Evolutionary conservation across 495 filamentous ascomycete species (phyloP).

Genomic region (Aspergillus ostianus): DNA sequence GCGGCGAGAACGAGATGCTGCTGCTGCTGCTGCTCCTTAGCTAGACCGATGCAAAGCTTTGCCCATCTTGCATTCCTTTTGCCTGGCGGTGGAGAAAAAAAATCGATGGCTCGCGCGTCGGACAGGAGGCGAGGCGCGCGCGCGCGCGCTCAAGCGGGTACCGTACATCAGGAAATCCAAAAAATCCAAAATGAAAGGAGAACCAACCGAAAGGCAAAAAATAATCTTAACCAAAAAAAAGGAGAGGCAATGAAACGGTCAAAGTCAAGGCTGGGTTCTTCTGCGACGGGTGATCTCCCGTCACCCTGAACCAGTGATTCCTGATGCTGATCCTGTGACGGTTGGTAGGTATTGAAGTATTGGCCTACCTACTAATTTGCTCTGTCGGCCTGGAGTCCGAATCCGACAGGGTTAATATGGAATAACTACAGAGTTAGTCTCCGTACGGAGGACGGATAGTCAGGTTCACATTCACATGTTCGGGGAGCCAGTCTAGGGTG

Average conservation of each 20-base stretch:
- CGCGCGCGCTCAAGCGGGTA: neutral
- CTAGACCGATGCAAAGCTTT: neutral
- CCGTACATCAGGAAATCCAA: no score
- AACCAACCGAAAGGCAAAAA: neutral
- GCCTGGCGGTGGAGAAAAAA: neutral
- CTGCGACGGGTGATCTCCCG: neutral
- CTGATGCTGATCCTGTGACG: neutral
- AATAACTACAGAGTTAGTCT: no score
- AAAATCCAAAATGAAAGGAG: no score
- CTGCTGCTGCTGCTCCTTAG: neutral
- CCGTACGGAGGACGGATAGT: no score
- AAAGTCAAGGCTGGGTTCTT: neutral
- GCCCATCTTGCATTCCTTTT: neutral
- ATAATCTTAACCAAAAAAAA: neutral
- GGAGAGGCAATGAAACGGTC: neutral
- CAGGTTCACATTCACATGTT: no score
- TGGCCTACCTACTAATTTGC: neutral
- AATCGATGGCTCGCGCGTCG: neutral
- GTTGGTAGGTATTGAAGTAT: neutral
- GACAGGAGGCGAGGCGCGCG: neutral
- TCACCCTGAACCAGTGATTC: neutral
- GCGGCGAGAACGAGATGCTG: neutral
- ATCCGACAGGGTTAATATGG: no score
- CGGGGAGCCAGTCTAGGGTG: neutral
- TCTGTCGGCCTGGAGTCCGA: neutral